Percentiles rank a stretch among this genome's conserved stretches.
phyloP scores from a whole-genome alignment of 176 grass and related monocot genomes.

The Saccharum spontaneum region DNA sequence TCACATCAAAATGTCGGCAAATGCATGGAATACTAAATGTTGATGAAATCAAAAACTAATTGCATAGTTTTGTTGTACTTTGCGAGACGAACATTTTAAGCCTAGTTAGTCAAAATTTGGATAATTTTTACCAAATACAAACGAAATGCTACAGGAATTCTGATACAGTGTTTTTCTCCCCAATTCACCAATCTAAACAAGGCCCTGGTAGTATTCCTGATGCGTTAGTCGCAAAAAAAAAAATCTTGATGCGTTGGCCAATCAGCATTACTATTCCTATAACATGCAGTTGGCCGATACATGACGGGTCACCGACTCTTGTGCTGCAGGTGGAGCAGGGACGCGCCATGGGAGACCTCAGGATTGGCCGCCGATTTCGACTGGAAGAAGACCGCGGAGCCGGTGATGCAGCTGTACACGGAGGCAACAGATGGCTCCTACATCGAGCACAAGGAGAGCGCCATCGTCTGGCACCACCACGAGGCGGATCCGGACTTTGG shows the following conservation, averaged over 20 bases:
- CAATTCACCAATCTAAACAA: too few species aligned
- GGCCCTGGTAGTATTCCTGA: neutral
- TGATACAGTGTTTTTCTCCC: too few species aligned
- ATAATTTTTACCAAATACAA: too few species aligned
- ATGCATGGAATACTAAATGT: too few species aligned
- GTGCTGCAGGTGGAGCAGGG: constrained; percentile 68
- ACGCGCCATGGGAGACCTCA: constrained; percentile 63
- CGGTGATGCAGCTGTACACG: constrained; percentile 73
- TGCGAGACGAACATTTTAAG: too few species aligned
- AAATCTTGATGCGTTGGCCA: neutral
- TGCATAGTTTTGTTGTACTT: too few species aligned
- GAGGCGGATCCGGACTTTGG: constrained; percentile 93
- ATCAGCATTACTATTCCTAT: constrained; percentile 13
- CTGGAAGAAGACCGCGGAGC: constrained; percentile 74
- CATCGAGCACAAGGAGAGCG: constrained; percentile 80
- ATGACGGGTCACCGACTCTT: neutral
- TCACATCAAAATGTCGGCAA: too few species aligned
- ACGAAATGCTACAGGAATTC: too few species aligned
- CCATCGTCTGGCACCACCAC: constrained; percentile 87
- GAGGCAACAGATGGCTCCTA: constrained; percentile 75
- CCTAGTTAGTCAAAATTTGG: too few species aligned
- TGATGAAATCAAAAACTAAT: too few species aligned
- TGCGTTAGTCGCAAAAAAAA: neutral
- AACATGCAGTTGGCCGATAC: neutral
- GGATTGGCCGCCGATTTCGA: constrained; percentile 48